Percentiles rank a stretch among this genome's conserved stretches.
Evolutionary conservation across 75 land plant genomes (phyloP).

Genomic region (Cryptomeria japonica): DNA sequence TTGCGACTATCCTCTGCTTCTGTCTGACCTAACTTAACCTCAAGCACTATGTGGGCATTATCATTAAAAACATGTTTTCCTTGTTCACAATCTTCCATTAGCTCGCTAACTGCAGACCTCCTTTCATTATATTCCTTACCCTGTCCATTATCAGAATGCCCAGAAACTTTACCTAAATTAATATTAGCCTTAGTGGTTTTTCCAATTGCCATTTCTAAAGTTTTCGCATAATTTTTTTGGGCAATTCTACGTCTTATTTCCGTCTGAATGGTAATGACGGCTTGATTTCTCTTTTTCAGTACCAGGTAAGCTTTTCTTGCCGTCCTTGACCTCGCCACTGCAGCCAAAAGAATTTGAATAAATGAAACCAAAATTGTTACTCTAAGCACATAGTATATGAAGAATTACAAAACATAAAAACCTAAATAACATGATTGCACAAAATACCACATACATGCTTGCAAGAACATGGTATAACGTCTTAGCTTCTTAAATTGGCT

Average conservation of each 20-base stretch:
- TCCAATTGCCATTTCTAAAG: constrained; percentile 30
- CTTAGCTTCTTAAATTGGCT: constrained; percentile 41
- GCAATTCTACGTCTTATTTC: constrained; percentile 34
- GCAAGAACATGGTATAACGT: constrained; percentile 52
- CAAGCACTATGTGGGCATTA: constrained; percentile 86
- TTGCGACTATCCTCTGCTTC: constrained; percentile 81
- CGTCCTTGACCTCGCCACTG: constrained; percentile 62
- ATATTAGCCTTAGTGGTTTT: background rate
- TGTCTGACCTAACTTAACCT: constrained; percentile 78
- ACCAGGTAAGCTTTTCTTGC: constrained; percentile 38
- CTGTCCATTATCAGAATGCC: background rate
- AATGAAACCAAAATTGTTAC: background rate
- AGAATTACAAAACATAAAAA: background rate
- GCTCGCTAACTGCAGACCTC: constrained; percentile 53
- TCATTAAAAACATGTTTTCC: constrained; percentile 81
- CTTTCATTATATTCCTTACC: constrained; percentile 54
- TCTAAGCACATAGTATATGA: background rate
- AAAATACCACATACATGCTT: constrained; percentile 57
- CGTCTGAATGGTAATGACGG: constrained; percentile 61
- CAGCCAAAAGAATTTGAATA: background rate
- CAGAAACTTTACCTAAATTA: background rate
- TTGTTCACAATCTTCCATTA: constrained; percentile 83
- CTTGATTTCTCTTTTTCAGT: constrained; percentile 47
- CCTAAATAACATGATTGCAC: background rate
- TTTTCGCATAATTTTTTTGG: constrained; percentile 17